A percentile compares a stretch with the other conserved stretches of the same genome.
These are phyloP conservation scores for Begonia fuchsioides DNA, from an alignment of 306 rosid genomes.

Conservation along the genomic window DNA sequence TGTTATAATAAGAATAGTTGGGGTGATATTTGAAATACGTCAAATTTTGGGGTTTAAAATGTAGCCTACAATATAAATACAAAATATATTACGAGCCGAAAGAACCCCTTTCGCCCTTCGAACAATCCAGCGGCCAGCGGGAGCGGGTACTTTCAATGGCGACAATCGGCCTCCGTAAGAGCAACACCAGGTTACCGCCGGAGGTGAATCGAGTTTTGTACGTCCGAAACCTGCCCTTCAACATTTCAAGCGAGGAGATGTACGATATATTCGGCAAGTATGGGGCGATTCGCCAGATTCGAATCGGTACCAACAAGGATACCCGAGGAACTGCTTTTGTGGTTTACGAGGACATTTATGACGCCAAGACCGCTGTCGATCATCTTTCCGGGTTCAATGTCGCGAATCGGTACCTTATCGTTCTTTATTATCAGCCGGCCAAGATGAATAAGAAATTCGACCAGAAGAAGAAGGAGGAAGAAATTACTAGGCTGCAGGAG, in stretches of 20 bases:
- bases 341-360: conserved; percentile 96
- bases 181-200: conserved; percentile 88
- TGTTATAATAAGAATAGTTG: too few species aligned
- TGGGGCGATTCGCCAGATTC: conserved; percentile 96
- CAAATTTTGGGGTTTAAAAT: too few species aligned
- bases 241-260: conserved; percentile 98
- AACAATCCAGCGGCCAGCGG: too few species aligned
- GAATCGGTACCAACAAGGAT: conserved; percentile 83
- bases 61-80: too few species aligned
- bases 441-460: conserved; percentile 97
- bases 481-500: conserved; percentile 74
- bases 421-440: conserved; percentile 83
- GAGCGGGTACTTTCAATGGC: conserved; percentile 37
- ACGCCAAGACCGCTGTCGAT: conserved; percentile 94
- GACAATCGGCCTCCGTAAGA: conserved; percentile 73
- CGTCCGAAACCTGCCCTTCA: conserved; percentile 84
- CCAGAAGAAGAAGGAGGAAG: conserved; percentile 88
- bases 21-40: too few species aligned
- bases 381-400: conserved; percentile 95
- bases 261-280: conserved; percentile 94
- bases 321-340: conserved; percentile 95
- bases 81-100: too few species aligned
- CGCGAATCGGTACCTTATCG: conserved; percentile 81
- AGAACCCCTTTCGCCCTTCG: conserved; percentile 1
- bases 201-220: conserved; percentile 88